Evolutionary conservation across 257 asterid genomes (phyloP).

Genomic region (Solanum arcanum): DNA sequence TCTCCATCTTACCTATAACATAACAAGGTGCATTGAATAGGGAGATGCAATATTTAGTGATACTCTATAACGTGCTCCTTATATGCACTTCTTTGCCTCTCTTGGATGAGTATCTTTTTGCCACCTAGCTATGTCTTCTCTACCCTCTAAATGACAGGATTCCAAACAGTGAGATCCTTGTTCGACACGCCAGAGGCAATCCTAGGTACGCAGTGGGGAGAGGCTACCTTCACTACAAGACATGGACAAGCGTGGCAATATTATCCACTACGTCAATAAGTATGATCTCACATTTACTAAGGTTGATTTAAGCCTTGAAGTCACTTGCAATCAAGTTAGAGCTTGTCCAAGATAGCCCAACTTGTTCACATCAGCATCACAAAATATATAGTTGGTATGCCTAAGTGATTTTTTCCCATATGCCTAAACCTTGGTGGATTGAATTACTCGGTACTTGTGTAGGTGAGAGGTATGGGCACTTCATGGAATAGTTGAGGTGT

Average conservation of each 20-base stretch:
- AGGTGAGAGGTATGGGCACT: background rate
- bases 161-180: background rate
- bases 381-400: background rate
- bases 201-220: background rate
- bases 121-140: background rate
- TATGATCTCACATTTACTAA: background rate
- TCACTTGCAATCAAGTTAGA: background rate
- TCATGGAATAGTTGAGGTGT: background rate
- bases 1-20: background rate
- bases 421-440: background rate
- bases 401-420: background rate
- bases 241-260: background rate
- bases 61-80: background rate
- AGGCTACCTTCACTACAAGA: background rate
- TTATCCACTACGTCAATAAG: background rate
- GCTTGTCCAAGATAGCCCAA: background rate
- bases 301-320: background rate
- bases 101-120: background rate
- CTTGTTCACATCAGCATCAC: background rate
- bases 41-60: background rate
- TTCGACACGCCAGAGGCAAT: background rate
- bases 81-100: background rate
- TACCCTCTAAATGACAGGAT: background rate
- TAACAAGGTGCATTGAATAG: background rate
- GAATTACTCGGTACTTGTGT: background rate